Evolutionary conservation across 2,329 filamentous ascomycete species (phyloP), one percentile per base, ranked within the genome.

Genomic region (Fusarium musae): DNA sequence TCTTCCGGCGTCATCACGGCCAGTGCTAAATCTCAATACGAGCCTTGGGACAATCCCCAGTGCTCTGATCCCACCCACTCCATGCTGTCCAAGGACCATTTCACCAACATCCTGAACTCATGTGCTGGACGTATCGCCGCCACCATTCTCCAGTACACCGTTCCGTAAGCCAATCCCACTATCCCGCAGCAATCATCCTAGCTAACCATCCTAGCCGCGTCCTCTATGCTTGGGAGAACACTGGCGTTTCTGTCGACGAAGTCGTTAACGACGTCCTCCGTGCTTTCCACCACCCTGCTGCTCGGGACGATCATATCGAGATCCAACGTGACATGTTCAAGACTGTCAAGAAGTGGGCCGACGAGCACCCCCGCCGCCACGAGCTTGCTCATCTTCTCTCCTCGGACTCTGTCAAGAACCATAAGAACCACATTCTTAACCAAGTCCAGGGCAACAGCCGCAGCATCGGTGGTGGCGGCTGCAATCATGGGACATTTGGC

Each of bases 211-310:
- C 28, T 70, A 90, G 89, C 4, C 93, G 96, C 40, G 85, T 98
- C 53, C 87, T 99, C 26, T 97, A 96, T 79, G 96, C 95, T 7
- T 98, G 95, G 94, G 93, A 98, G 73, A 93, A 98, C 80, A 89
- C 93, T 6, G 90, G 92, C 47, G 91, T 97, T 1, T 90, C 94
- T 1, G 92, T 96, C 8, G 89, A 97, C 42, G 93, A 97, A 81
- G 92, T 98, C 2, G 86, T 95, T 70, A 87, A 93, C 71, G 96
- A 98, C 75, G 90, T 97, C 44, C 84, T 95, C 52, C 89, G 90
- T 30, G 91, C 94, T 16, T 97, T 98, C 84, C 96, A 99, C 81
- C 96, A 99, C 80, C 96, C 96, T 3, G 93, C 93, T 11, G 85
- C 94, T 36, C 92, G 96, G 30, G 89, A 96, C 75, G 91, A 93